Conservation (phyloP, 805 yeast genomes). For the Metschnikowia peoriensis region DNA sequence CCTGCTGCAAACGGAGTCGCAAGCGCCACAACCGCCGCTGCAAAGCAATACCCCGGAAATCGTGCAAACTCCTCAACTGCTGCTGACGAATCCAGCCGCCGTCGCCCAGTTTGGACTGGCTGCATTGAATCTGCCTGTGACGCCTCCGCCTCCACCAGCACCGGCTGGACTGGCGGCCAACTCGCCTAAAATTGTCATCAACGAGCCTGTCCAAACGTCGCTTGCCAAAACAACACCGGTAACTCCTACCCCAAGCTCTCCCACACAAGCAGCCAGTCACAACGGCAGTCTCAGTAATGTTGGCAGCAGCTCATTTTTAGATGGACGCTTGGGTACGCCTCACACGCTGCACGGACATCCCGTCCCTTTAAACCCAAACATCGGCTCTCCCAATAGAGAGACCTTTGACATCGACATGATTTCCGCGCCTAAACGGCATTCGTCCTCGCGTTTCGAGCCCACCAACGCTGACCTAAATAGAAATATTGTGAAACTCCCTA, state of each 20-base stretch:
- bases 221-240: conserved; percentile 16
- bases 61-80: not conserved
- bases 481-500: conserved; percentile 71
- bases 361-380: conserved; percentile 54
- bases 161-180: not conserved
- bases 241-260: conserved; percentile 20
- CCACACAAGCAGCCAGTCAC: not conserved
- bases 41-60: not conserved
- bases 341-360: conserved; percentile 28
- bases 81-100: conserved; percentile 4
- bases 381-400: conserved; percentile 62
- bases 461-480: conserved; percentile 40
- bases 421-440: conserved; percentile 79
- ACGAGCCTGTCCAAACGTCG: conserved; percentile 18
- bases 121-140: conserved; percentile 3
- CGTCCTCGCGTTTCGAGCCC: conserved; percentile 88
- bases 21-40: not conserved
- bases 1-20: conserved; percentile 1
- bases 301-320: conserved; percentile 9
- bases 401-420: conserved; percentile 76
- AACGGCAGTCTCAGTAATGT: not conserved
- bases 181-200: conserved; percentile 20
- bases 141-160: conserved; percentile 8
- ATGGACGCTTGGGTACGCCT: conserved; percentile 15
- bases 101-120: conserved; percentile 8